These are phyloP conservation scores for Raffaelea ambrosiae DNA, from an alignment of 2,329 filamentous ascomycete genomes.

Conservation along the genomic window DNA sequence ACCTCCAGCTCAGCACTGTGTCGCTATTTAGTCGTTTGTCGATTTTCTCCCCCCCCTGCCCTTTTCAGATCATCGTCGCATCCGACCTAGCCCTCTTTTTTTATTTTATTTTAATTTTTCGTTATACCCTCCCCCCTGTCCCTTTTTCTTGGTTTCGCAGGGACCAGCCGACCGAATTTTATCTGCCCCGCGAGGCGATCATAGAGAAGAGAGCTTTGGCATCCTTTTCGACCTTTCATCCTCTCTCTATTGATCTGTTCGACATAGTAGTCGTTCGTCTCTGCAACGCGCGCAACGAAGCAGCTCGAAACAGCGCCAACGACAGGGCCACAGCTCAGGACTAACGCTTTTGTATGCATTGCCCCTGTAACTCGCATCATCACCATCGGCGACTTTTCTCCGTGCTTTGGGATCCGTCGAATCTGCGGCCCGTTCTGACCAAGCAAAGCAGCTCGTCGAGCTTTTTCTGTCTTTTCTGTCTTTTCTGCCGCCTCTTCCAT, in stretches of 20 bases:
- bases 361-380: background rate
- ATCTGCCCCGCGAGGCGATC: slow-evolving; percentile 1
- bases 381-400: background rate
- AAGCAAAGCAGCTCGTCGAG: too few relatives aligned
- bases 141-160: slow-evolving; percentile 3
- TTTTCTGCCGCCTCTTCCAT: too few relatives aligned
- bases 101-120: background rate
- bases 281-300: too few relatives aligned
- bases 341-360: background rate
- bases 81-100: background rate
- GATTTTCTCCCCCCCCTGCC: too few relatives aligned
- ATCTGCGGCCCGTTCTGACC: background rate
- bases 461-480: background rate
- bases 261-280: too few relatives aligned
- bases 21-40: too few relatives aligned
- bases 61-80: too few relatives aligned
- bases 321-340: too few relatives aligned
- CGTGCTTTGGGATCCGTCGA: background rate
- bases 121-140: slow-evolving; percentile 2
- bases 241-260: background rate
- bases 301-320: too few relatives aligned
- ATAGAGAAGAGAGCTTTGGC: background rate
- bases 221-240: background rate
- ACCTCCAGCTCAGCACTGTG: too few relatives aligned
- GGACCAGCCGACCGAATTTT: slow-evolving; percentile 6